These are phyloP conservation scores for Butyriboletus loyo DNA, from an alignment of 768 basidiomycete species.

Conservation along the genomic window DNA sequence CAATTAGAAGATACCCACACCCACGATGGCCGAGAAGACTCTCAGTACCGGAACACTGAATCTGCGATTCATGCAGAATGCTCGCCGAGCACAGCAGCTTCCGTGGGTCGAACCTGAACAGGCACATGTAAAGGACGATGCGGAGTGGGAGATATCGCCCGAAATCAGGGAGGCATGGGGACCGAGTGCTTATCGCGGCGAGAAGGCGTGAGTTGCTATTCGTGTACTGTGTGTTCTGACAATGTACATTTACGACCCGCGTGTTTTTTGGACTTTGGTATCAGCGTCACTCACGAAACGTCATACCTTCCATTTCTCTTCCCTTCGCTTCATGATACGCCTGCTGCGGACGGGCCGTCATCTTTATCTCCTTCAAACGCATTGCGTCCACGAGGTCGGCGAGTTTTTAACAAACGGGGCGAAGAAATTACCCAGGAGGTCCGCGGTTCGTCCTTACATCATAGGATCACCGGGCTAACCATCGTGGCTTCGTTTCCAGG, in stretches of 20 bases:
- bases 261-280: constrained; percentile 6
- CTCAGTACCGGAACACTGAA: constrained; percentile 64
- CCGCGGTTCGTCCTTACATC: constrained; percentile 19
- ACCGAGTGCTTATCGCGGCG: constrained; percentile 21
- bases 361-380: constrained; percentile 19
- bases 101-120: constrained; percentile 49
- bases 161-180: constrained; percentile 55
- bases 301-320: constrained; percentile 70
- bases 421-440: constrained; percentile 38
- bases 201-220: constrained; percentile 27
- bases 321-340: constrained; percentile 32
- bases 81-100: constrained; percentile 51
- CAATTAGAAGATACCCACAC: background rate
- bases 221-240: constrained; percentile 6
- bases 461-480: constrained; percentile 15
- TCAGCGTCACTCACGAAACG: constrained; percentile 47
- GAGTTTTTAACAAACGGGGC: constrained; percentile 50
- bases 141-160: constrained; percentile 59
- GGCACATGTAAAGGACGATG: constrained; percentile 59
- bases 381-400: constrained; percentile 44
- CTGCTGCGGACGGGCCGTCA: constrained; percentile 21
- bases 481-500: constrained; percentile 17
- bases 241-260: constrained; percentile 19
- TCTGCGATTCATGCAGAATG: constrained; percentile 73
- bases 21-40: constrained; percentile 39